Percentiles rank a stretch among this genome's conserved stretches.
phyloP scores from a whole-genome alignment of 768 basidiomycete species.

The Amanita jacksonii region DNA sequence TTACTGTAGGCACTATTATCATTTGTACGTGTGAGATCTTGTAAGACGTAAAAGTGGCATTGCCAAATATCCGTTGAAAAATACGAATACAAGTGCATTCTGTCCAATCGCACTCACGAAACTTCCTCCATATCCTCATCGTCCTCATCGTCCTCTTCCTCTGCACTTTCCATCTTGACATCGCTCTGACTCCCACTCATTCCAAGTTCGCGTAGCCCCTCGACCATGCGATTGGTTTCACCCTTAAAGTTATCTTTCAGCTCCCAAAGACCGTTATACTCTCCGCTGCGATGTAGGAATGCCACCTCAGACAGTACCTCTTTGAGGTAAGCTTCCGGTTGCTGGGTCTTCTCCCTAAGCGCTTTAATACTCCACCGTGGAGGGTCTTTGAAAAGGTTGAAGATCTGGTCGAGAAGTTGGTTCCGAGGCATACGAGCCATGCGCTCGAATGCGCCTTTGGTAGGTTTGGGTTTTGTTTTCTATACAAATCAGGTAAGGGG shows the following conservation, averaged over 20 bases:
- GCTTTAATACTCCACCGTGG: slow-evolving; percentile 77
- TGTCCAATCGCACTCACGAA: slow-evolving; percentile 30
- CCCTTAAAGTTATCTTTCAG: slow-evolving; percentile 66
- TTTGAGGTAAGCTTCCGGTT: slow-evolving; percentile 82
- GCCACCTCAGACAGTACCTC: slow-evolving; percentile 75
- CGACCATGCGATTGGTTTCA: slow-evolving; percentile 15
- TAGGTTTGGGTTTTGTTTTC: slow-evolving; percentile 59
- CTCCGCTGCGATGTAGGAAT: slow-evolving; percentile 67
- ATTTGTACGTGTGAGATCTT: no score
- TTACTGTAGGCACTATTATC: no score
- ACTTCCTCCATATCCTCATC: slow-evolving; percentile 69
- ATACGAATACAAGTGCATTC: no score
- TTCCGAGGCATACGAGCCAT: slow-evolving; percentile 89
- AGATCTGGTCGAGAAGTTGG: slow-evolving; percentile 79
- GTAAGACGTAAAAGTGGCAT: no score
- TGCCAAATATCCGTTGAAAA: no score
- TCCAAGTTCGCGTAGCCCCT: slow-evolving; percentile 17
- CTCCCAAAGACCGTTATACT: slow-evolving; percentile 74
- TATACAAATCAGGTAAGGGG: slow-evolving; percentile 15
- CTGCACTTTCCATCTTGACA: slow-evolving; percentile 43
- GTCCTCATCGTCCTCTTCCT: slow-evolving; percentile 47
- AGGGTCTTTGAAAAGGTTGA: slow-evolving; percentile 64
- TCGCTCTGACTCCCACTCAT: slow-evolving; percentile 35
- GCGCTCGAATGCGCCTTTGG: slow-evolving; percentile 72
- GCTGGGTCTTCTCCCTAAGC: slow-evolving; percentile 71